phyloP scores from a whole-genome alignment of 208 protist species.

The Porcisia hertigi region DNA sequence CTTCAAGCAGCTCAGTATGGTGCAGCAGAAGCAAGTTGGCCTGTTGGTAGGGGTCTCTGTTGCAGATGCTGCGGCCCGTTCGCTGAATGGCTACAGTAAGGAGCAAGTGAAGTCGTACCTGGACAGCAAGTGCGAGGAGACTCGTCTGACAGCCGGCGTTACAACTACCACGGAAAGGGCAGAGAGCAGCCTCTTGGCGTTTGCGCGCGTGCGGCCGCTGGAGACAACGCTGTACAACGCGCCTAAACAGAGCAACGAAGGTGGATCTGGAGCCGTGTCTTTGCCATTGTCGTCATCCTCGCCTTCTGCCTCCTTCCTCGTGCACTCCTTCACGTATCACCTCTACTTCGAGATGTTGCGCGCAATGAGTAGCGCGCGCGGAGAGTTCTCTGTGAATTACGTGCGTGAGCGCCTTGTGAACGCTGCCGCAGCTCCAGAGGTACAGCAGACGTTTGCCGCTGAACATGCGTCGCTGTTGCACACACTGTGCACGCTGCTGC shows the following conservation, averaged over 20 bases:
- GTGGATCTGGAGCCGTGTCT: not conserved
- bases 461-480: conserved; percentile 80
- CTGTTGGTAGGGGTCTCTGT: conserved; percentile 75
- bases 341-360: conserved; percentile 64
- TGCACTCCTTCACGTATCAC: conserved; percentile 69
- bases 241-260: not conserved
- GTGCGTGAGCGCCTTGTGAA: conserved; percentile 51
- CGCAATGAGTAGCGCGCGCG: conserved; percentile 58
- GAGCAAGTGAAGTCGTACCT: conserved; percentile 38
- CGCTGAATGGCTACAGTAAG: conserved; percentile 42
- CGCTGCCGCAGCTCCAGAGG: conserved; percentile 23
- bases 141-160: not conserved
- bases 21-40: conserved; percentile 83
- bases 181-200: conserved; percentile 1
- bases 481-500: conserved; percentile 55
- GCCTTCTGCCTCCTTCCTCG: conserved; percentile 10
- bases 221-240: not conserved
- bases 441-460: conserved; percentile 32
- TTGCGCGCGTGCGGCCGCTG: conserved; percentile 20
- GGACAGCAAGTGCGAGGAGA: not conserved
- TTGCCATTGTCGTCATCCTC: conserved; percentile 6
- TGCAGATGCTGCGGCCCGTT: conserved; percentile 74
- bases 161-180: not conserved
- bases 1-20: conserved; percentile 83
- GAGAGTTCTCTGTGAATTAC: conserved; percentile 50